Base-by-base conservation (phyloP, 1,284 basidiomycete genomes). In the Rhodotorula sp. region DNA sequence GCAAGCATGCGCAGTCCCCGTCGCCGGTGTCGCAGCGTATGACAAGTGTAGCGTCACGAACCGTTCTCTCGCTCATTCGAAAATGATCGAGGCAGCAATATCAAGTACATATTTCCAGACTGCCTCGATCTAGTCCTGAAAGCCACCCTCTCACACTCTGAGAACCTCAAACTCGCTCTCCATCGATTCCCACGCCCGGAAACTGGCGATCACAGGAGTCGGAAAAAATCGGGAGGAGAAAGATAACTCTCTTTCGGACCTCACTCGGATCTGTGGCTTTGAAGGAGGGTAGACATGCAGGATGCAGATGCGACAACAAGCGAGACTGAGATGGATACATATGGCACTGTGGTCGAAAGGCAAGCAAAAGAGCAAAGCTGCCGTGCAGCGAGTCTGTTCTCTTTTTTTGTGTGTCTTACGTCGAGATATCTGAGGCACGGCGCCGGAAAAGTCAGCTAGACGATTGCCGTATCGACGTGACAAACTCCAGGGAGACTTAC, bases 341-440 rank as follows among this genome's bases (percentile, higher is more conserved):
- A 54, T 15, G 53, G 53, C 26, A 54, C n/a, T 15, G 26, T n/a
- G 53, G 26, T 4, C 6, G 24, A 6, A 14, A 12, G 24, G 51
- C 51, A 26, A 24, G 24, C 24, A 6, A 53, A 29, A 1, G 24
- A n/a, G 51, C 37, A 42, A 37, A 53, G 22, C 48, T 49, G 20
- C 48, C 20, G 7, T 18, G 49, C 22, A 7, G 49, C 49, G 22
- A 22, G 22, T 15, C 14, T 22, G 7, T 15, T 53, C 17, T n/a
- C 24, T 18, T 18, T n/a, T 15, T 45, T 24, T 6, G 33, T 26
- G 24, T 7, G 22, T 26, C 12, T 67, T 29, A 72, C n/a, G 70
- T 72, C 33, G 70, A 72, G 49, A 72, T 66, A 55, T 66, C 70
- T 72, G 58, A n/a, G 42, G 8, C 1, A 12, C 1, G 44, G 18